Conservation (phyloP, 1,139 yeast species). For the Groenewaldozyma auringiensis region DNA sequence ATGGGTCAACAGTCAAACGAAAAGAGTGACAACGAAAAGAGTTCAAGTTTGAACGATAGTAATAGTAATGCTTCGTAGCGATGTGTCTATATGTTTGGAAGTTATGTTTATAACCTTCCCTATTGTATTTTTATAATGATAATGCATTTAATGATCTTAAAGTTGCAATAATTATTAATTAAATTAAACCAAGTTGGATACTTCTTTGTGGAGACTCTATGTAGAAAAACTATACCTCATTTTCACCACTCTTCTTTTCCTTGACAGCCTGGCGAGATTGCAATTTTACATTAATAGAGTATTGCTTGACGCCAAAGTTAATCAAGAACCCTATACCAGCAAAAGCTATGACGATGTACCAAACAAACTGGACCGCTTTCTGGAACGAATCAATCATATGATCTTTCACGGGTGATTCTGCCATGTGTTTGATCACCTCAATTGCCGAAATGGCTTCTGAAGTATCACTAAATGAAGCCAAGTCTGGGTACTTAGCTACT, state of each 20-base stretch:
- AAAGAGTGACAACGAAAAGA: too few species aligned
- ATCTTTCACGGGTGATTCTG: slow-evolving; percentile 12
- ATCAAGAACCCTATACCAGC: slow-evolving; percentile 18
- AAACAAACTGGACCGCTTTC: slow-evolving; percentile 18
- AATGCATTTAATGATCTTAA: too few species aligned
- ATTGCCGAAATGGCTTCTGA: slow-evolving; percentile 20
- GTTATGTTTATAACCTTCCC: too few species aligned
- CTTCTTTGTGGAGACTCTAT: too few species aligned
- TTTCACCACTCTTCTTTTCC: slow-evolving; percentile 2
- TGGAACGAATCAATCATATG: slow-evolving; percentile 17
- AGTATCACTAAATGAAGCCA: slow-evolving; percentile 11
- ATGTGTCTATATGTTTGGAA: too few species aligned
- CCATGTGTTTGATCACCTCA: slow-evolving; percentile 15
- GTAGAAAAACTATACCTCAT: too few species aligned
- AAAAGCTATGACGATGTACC: slow-evolving; percentile 18
- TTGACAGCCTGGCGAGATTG: slow-evolving; percentile 19
- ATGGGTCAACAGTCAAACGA: too few species aligned
- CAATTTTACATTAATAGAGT: slow-evolving; percentile 19
- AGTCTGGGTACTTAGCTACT: slow-evolving; percentile 10
- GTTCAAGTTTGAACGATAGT: too few species aligned
- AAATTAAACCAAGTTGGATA: too few species aligned
- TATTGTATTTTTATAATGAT: too few species aligned
- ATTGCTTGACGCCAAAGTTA: slow-evolving; percentile 22
- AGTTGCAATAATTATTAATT: too few species aligned
- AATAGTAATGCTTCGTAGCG: too few species aligned